Conservation (phyloP, 2,329 filamentous ascomycete species). For the Trichophyton verrucosum region DNA sequence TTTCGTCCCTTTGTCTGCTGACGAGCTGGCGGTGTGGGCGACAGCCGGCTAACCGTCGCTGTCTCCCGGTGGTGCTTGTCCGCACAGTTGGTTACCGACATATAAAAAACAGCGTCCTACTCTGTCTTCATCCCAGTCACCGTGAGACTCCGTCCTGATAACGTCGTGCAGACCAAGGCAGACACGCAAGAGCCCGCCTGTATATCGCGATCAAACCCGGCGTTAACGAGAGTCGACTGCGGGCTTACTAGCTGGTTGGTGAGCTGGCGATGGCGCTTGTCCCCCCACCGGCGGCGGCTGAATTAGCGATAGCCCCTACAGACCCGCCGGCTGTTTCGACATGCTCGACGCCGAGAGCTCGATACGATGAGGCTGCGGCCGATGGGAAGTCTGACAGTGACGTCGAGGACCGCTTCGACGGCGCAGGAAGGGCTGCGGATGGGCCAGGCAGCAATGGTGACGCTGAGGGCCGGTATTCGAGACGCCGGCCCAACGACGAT, state of each 20-base stretch:
- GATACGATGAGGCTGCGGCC: background rate
- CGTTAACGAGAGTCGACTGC: background rate
- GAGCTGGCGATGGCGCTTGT: background rate
- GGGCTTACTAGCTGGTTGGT: background rate
- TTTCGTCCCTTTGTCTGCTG: background rate
- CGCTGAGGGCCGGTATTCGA: background rate
- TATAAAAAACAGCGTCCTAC: background rate
- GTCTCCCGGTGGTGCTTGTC: too few species aligned
- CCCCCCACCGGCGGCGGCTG: background rate
- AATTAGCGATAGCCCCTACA: background rate
- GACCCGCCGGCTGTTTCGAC: constrained; percentile 1
- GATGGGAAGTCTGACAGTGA: background rate
- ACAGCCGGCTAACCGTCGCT: background rate
- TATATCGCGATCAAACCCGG: too few species aligned
- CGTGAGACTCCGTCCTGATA: background rate
- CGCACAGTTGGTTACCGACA: background rate
- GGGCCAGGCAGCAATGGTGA: background rate
- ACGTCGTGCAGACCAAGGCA: background rate
- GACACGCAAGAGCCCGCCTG: background rate
- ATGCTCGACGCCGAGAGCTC: background rate
- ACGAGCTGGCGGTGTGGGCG: background rate
- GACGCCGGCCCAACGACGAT: background rate
- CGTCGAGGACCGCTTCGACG: background rate
- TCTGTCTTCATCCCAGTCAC: background rate
- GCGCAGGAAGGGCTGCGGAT: background rate